Percentiles rank a stretch among this genome's conserved stretches.
Conservation (phyloP, 306 rosid species). For the Dalbergia cultrata region DNA sequence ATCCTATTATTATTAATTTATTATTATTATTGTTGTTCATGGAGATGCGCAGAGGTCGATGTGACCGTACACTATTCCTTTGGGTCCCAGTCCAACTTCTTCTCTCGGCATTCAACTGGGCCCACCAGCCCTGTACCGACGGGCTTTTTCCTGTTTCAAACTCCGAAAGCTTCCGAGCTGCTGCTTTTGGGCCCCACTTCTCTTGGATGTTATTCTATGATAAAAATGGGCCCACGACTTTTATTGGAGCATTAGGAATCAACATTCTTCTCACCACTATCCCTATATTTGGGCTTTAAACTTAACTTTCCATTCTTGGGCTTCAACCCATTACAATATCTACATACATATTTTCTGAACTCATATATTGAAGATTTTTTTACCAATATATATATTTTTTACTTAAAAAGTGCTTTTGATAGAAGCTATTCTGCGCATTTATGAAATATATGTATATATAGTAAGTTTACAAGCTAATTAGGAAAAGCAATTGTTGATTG, state of each 20-base stretch:
- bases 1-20: too few species aligned
- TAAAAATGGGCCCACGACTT: too few species aligned
- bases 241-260: too few species aligned
- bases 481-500: conserved; percentile 18
- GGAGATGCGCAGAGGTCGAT: not conserved
- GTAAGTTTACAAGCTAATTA: not conserved
- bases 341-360: too few species aligned
- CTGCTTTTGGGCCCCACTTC: too few species aligned
- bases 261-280: too few species aligned
- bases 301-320: too few species aligned
- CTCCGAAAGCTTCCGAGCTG: not conserved
- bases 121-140: not conserved
- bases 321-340: too few species aligned
- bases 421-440: not conserved
- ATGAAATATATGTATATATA: not conserved
- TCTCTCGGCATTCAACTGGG: not conserved
- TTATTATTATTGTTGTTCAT: too few species aligned
- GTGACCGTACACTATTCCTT: conserved; percentile 1
- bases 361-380: too few species aligned
- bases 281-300: too few species aligned
- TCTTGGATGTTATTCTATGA: too few species aligned
- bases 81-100: conserved; percentile 2
- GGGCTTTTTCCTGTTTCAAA: conserved; percentile 12
- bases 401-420: not conserved
- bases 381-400: not conserved